phyloP scores from a whole-genome alignment of 305 asterid species.

The Vinca major region DNA sequence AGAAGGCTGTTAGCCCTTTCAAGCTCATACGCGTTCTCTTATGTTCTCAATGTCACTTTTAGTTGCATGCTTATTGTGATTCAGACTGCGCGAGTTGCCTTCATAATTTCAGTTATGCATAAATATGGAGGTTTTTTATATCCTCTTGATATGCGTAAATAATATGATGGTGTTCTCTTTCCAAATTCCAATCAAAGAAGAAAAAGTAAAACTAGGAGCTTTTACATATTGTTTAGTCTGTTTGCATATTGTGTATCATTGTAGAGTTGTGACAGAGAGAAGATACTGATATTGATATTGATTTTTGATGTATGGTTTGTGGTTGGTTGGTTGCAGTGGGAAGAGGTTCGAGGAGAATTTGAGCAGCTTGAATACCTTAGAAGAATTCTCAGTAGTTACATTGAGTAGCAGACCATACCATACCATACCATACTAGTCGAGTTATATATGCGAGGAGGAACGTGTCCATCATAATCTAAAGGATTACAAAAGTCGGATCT shows the following conservation, averaged over 20 bases:
- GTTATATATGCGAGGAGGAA: too few relatives aligned
- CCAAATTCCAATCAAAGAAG: background rate
- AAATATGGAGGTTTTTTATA: too few relatives aligned
- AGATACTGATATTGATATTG: background rate
- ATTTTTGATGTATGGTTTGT: background rate
- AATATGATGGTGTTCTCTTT: background rate
- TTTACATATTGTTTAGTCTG: background rate
- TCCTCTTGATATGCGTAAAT: too few relatives aligned
- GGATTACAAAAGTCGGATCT: too few relatives aligned
- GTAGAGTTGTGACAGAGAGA: background rate
- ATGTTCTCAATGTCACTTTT: too few relatives aligned
- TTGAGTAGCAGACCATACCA: conserved; percentile 18
- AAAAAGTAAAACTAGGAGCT: background rate
- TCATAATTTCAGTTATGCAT: too few relatives aligned
- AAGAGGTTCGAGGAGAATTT: conserved; percentile 67
- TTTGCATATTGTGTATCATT: too few relatives aligned
- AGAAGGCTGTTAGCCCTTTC: background rate
- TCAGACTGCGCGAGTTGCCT: too few relatives aligned
- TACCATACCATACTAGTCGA: too few relatives aligned
- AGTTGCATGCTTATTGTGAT: too few relatives aligned
- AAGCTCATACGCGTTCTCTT: background rate
- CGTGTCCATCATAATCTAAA: too few relatives aligned
- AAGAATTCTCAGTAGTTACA: conserved; percentile 31
- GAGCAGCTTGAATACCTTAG: conserved; percentile 78
- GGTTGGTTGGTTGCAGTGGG: conserved; percentile 59